Evolutionary conservation across 2,329 filamentous ascomycete genomes (phyloP).

Genomic region (Mycogone perniciosa): DNA sequence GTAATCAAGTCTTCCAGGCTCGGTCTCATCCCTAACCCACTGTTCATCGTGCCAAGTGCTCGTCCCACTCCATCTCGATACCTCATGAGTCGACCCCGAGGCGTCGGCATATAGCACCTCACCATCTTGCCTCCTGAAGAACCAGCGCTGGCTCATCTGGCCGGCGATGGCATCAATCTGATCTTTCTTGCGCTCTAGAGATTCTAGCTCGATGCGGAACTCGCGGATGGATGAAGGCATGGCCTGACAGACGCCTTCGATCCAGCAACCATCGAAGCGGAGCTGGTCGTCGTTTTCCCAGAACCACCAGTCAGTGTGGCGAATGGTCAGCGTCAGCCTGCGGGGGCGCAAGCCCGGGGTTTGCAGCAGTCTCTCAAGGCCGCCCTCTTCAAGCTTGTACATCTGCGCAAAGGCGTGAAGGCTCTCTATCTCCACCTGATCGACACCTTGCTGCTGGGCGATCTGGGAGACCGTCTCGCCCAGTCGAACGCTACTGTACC

Average conservation of each 20-base stretch:
- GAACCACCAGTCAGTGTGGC: constrained; percentile 44
- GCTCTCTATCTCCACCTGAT: constrained; percentile 22
- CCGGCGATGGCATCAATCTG: constrained; percentile 40
- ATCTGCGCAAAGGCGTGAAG: constrained; percentile 39
- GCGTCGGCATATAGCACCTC: constrained; percentile 24
- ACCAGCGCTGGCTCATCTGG: constrained; percentile 29
- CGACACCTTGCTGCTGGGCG: constrained; percentile 14
- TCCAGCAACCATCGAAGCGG: constrained; percentile 31
- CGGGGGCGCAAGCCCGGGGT: constrained; percentile 27
- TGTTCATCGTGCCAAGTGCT: constrained; percentile 33
- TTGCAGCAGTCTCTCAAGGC: constrained; percentile 21
- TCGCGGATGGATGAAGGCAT: constrained; percentile 31
- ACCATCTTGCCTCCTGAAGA: constrained; percentile 29
- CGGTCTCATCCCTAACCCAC: constrained; percentile 38
- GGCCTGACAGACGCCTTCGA: constrained; percentile 16
- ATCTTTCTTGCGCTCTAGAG: constrained; percentile 36
- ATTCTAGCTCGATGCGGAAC: constrained; percentile 42
- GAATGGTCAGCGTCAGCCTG: constrained; percentile 38
- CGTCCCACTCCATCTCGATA: constrained; percentile 38
- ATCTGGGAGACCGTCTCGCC: constrained; percentile 14
- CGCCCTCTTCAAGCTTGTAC: constrained; percentile 29
- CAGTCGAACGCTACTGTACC: not conserved
- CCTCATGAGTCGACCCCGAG: constrained; percentile 17
- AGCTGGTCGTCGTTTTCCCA: constrained; percentile 36
- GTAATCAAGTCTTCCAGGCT: constrained; percentile 35